Evolutionary conservation across 805 yeast genomes (phyloP).

Genomic region (Candida railenensis): DNA sequence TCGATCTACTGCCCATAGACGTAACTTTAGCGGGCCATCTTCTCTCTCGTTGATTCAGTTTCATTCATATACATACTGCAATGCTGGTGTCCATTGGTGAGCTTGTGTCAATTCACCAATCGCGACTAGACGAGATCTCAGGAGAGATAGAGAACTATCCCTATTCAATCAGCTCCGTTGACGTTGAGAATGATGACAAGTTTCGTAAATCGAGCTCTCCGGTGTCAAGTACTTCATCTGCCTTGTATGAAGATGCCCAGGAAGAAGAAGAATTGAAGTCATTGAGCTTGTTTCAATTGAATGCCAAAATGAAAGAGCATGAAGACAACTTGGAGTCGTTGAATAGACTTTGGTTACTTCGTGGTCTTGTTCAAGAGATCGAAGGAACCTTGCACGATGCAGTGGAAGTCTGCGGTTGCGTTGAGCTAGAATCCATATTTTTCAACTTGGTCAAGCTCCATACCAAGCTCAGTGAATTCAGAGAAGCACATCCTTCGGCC

Average conservation of each 20-base stretch:
- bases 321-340: slow-evolving; percentile 14
- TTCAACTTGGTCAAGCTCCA: slow-evolving; percentile 18
- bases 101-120: background rate
- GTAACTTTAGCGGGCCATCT: no score
- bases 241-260: background rate
- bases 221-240: background rate
- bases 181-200: background rate
- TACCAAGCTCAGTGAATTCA: slow-evolving; percentile 12
- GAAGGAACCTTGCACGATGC: slow-evolving; percentile 11
- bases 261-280: background rate
- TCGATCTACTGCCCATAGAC: no score
- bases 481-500: slow-evolving; percentile 7
- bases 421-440: slow-evolving; percentile 17
- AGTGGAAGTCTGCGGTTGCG: slow-evolving; percentile 11
- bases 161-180: background rate
- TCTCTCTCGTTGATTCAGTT: slow-evolving; percentile 1
- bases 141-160: background rate
- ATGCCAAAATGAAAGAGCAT: slow-evolving; percentile 9
- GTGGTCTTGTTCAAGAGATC: slow-evolving; percentile 24
- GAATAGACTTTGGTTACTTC: slow-evolving; percentile 26
- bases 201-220: background rate
- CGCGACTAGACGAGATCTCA: background rate
- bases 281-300: slow-evolving; percentile 12
- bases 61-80: background rate
- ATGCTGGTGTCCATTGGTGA: background rate